phyloP scores from a whole-genome alignment of 2,329 filamentous ascomycete species.

The Rhexocercosporidium sp. region DNA sequence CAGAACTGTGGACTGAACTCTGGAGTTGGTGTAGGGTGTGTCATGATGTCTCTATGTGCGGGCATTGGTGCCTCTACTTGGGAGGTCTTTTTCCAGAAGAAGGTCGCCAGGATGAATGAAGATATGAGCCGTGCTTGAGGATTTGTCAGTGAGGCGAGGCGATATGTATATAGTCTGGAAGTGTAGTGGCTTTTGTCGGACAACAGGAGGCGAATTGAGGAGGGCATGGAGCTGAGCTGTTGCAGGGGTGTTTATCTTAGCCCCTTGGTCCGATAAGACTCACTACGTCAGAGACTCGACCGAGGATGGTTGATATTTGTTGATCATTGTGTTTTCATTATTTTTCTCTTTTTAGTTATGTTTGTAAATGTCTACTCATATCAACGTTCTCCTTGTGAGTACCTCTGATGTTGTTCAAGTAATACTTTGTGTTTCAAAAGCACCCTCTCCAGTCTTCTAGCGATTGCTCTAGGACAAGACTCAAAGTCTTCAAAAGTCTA shows the following conservation, averaged over 20 bases:
- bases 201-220: neutral
- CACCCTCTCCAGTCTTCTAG: neutral
- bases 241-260: constrained; percentile 28
- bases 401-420: neutral
- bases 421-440: neutral
- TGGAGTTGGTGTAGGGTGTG: constrained; percentile 46
- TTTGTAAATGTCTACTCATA: constrained; percentile 52
- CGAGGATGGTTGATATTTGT: neutral
- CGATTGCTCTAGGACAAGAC: neutral
- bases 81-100: constrained; percentile 41
- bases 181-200: neutral
- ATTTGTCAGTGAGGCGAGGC: neutral
- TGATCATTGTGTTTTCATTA: neutral
- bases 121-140: neutral
- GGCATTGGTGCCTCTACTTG: constrained; percentile 31
- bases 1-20: constrained; percentile 76
- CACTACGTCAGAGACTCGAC: constrained; percentile 14
- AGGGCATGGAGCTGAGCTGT: constrained; percentile 11
- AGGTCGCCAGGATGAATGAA: constrained; percentile 38
- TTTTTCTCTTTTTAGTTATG: constrained; percentile 12
- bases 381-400: constrained; percentile 62
- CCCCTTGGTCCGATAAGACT: constrained; percentile 19
- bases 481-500: neutral
- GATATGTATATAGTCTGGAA: neutral
- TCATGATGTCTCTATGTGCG: constrained; percentile 36